Evolutionary conservation across 176 grass and related monocot genomes (phyloP).

Genomic region (Bromus sterilis): DNA sequence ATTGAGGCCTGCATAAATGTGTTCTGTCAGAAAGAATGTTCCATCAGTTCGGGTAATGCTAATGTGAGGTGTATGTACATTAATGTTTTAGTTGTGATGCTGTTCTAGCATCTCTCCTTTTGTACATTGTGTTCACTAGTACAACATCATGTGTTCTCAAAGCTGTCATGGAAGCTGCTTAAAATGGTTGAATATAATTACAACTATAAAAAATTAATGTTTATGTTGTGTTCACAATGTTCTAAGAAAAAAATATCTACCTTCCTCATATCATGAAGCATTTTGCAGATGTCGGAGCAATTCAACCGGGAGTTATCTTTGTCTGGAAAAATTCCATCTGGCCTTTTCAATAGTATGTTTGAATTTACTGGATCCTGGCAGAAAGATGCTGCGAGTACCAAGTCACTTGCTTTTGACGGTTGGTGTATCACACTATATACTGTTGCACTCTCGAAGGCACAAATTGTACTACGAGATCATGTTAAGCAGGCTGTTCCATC

Average conservation of each 20-base stretch:
- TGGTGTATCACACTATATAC: constrained; percentile 83
- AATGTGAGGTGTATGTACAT: neutral
- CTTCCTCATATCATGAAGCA: constrained; percentile 9
- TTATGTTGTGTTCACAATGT: neutral
- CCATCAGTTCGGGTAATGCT: neutral
- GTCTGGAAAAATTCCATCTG: constrained; percentile 91
- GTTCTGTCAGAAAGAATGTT: neutral
- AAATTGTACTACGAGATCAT: constrained; percentile 57
- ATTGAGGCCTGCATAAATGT: neutral
- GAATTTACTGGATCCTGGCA: constrained; percentile 83
- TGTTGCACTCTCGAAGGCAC: constrained; percentile 81
- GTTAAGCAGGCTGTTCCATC: constrained; percentile 88
- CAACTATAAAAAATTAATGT: neutral
- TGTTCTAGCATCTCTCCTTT: neutral
- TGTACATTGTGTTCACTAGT: neutral
- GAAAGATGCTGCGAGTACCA: constrained; percentile 88
- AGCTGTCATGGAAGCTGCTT: neutral
- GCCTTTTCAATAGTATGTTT: constrained; percentile 82
- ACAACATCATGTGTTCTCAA: neutral
- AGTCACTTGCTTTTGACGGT: constrained; percentile 84
- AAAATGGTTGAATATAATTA: neutral
- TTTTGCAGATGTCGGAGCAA: constrained; percentile 97
- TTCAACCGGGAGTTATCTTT: constrained; percentile 91
- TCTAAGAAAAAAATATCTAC: neutral
- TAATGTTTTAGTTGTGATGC: neutral